Evolutionary conservation across 345 rosid species (phyloP).

Genomic region (Leavenworthia alabamica): DNA sequence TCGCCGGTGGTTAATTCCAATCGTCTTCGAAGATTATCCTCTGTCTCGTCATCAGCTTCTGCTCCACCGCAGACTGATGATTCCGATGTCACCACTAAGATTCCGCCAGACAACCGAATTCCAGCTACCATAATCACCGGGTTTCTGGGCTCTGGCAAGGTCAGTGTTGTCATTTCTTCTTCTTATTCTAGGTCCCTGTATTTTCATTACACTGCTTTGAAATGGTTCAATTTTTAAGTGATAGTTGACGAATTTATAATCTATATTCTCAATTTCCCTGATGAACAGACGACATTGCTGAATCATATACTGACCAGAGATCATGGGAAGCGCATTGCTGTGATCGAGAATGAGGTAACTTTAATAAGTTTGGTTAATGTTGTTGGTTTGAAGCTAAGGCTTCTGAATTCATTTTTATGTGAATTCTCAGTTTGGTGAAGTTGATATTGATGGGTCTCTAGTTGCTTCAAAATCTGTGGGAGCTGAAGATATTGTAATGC

Average conservation of each 20-base stretch:
- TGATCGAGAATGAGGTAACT: constrained; percentile 87
- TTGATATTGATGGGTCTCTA: constrained; percentile 90
- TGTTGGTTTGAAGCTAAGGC: not conserved
- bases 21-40: constrained; percentile 42
- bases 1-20: constrained; percentile 12
- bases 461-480: constrained; percentile 88
- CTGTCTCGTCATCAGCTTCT: constrained; percentile 49
- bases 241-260: not conserved
- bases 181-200: not conserved
- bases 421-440: constrained; percentile 72
- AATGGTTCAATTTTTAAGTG: not conserved
- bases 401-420: not conserved
- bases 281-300: constrained; percentile 74
- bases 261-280: not conserved
- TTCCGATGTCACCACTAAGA: constrained; percentile 56
- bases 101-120: constrained; percentile 74
- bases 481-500: constrained; percentile 85
- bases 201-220: not conserved
- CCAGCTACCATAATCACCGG: constrained; percentile 97
- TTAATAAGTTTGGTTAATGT: not conserved
- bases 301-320: constrained; percentile 92
- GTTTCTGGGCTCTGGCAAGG: constrained; percentile 93
- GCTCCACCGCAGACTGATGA: constrained; percentile 52
- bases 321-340: constrained; percentile 94
- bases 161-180: constrained; percentile 6